Conservation (phyloP, 129 eudicot genomes). For the Smallanthus sonchifolius region DNA sequence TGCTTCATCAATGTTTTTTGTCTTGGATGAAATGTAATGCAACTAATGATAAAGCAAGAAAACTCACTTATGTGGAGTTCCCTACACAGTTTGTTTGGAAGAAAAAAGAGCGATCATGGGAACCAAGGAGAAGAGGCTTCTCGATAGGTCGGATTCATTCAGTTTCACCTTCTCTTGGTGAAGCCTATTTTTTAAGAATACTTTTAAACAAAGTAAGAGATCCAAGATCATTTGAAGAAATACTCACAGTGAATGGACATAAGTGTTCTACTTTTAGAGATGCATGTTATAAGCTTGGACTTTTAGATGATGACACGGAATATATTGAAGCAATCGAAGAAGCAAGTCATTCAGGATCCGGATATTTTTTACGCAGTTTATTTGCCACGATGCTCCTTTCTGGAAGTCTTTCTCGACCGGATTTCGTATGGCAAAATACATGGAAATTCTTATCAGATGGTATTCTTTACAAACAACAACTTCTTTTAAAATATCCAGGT, state of each 20-base stretch:
- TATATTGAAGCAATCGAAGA: background rate
- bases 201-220: no score
- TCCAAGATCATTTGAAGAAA: background rate
- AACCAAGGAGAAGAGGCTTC: background rate
- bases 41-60: no score
- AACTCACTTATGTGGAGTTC: no score
- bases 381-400: background rate
- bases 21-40: no score
- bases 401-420: background rate
- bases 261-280: background rate
- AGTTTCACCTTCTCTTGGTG: background rate
- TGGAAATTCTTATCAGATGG: background rate
- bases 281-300: background rate
- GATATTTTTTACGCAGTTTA: background rate
- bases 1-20: no score
- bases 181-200: background rate
- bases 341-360: background rate
- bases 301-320: background rate
- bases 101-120: background rate
- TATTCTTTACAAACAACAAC: background rate
- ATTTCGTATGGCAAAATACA: background rate
- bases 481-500: background rate
- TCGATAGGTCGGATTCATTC: background rate
- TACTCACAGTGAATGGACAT: background rate
- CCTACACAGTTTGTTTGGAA: background rate